Base-by-base conservation (phyloP, 2,329 filamentous ascomycete genomes). In the Pestalotiopsis sp. region DNA sequence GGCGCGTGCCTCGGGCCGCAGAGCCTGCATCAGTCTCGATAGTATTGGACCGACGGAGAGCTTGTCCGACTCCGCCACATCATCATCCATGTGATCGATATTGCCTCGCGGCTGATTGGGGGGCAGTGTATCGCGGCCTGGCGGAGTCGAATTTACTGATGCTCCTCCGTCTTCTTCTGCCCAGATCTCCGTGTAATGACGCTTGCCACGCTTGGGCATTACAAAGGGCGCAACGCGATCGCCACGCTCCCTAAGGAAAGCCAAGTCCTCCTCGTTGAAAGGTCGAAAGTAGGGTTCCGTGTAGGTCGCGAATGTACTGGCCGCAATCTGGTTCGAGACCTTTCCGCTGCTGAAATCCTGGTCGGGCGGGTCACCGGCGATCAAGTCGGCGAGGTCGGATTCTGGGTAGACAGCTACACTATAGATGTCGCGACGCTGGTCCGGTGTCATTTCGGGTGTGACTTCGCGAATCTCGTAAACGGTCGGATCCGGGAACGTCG, bases 331-430 rank as follows among this genome's bases (percentile, higher is more conserved):
- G 75, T 95, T 97, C 23, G 91, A 91, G 4, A 95, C 94, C 78
- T 98, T 99, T 41, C 94, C 92, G 77, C 90, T 97, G 78, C 93
- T 98, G 76, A 98, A 98, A 82, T 99, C 96, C 78, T 93, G 94
- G 79, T 98, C 95, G 1, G 96, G 95, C 1, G 95, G 93, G 52
- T 92, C 91, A 62, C 96, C 96, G 12, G 95, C 92, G 71, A 97
- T 97, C 73, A 96, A 85, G 76, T 98, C 91, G 68, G 90, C 87
- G 9, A 99, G 86, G 76, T 98, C 93, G 71, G 88, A 91, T 65
- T 87, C 87, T 0, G 96, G 96, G 77, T 96, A 99, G 14, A 88
- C 86, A 4, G 92, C 90, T 17, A 99, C 96, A 7, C 93, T 94
- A 79, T 93, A 97, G 65, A 98, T 95, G 73, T 92, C 89, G 77